Conservation (phyloP, 345 rosid species). For the Dipteronia dyeriana region DNA sequence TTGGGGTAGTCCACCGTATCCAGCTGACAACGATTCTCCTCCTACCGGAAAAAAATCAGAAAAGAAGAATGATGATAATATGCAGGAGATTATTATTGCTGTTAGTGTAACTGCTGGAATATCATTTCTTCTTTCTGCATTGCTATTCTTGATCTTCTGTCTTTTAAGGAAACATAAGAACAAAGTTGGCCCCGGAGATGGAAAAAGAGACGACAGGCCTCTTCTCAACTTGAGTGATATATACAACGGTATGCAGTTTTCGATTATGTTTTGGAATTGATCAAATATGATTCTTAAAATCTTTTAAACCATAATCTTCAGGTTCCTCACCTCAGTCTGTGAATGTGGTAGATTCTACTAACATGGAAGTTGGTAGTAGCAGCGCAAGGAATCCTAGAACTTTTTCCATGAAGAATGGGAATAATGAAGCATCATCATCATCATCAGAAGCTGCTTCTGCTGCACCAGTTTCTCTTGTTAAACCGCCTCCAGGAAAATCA, state of each 20-base stretch:
- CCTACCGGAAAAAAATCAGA: slow-evolving; percentile 23
- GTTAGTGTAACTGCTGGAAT: slow-evolving; percentile 53
- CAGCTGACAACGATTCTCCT: slow-evolving; percentile 25
- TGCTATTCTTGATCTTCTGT: slow-evolving; percentile 56
- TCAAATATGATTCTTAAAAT: neutral
- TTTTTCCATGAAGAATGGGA: slow-evolving; percentile 32
- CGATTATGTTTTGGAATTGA: neutral
- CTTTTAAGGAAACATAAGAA: slow-evolving; percentile 27
- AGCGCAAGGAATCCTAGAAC: slow-evolving; percentile 28
- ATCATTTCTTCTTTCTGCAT: slow-evolving; percentile 53
- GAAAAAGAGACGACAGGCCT: slow-evolving; percentile 68
- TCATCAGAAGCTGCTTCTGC: slow-evolving; percentile 25
- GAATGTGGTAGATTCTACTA: slow-evolving; percentile 38
- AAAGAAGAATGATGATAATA: slow-evolving; percentile 21
- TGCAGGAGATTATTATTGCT: slow-evolving; percentile 45
- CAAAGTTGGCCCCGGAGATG: slow-evolving; percentile 34
- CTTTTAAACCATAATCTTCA: slow-evolving; percentile 31
- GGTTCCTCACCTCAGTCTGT: slow-evolving; percentile 60
- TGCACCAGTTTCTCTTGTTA: slow-evolving; percentile 32
- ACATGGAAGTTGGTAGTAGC: slow-evolving; percentile 22
- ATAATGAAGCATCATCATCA: slow-evolving; percentile 19
- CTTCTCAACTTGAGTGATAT: slow-evolving; percentile 56
- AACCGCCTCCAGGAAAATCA: slow-evolving; percentile 60
- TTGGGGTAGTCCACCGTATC: slow-evolving; percentile 13
- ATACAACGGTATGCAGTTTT: slow-evolving; percentile 50